Evolutionary conservation across 2,329 filamentous ascomycete genomes (phyloP), one percentile per base, ranked within the genome.

Genomic region (Fusarium sp.): DNA sequence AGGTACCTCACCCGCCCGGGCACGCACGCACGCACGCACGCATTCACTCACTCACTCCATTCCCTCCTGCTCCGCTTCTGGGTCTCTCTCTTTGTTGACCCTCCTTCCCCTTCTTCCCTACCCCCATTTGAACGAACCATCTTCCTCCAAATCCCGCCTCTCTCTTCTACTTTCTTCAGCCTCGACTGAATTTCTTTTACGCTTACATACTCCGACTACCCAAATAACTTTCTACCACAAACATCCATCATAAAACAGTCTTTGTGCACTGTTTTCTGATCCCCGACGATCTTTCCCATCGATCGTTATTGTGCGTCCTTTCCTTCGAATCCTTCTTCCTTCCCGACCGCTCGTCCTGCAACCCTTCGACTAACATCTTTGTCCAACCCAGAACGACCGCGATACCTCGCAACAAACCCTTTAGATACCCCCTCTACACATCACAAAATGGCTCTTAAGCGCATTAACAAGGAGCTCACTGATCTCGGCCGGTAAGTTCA

Each of bases 401-500:
- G 78, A 76, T 68, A 69, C 58, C 75, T 76, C 75, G 75, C 79
- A 74, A 66, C 67, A 75, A 70, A 69, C 54, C 42, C 56, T 32
- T 56, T 74, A 78, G 75, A 79, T 78, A 79, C 78, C 80, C 77
- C 63, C 30, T 68, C 60, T 45, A 74, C 73, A 79, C 72, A 76
- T 77, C 78, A 82, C 83, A 83, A 81, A 81, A 96, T 96, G 94
- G 94, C 94, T 85, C 90, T 96, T 81, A 96, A 96, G 92, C 92
- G 94, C 86, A 96, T 96, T 86, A 96, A 96, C 90, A 96, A 95
- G 92, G 94, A 96, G 87, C 91, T 96, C 84, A 92, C 93, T 85
- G 94, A 96, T 84, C 90, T 96, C 85, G 94, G 94, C 87, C 93
- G 94, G 94, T 96, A 92, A 82, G 88, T 88, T 79, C 68, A 61